Evolutionary conservation across 2,329 filamentous ascomycete species (phyloP).

Genomic region (Xylaria sp.): DNA sequence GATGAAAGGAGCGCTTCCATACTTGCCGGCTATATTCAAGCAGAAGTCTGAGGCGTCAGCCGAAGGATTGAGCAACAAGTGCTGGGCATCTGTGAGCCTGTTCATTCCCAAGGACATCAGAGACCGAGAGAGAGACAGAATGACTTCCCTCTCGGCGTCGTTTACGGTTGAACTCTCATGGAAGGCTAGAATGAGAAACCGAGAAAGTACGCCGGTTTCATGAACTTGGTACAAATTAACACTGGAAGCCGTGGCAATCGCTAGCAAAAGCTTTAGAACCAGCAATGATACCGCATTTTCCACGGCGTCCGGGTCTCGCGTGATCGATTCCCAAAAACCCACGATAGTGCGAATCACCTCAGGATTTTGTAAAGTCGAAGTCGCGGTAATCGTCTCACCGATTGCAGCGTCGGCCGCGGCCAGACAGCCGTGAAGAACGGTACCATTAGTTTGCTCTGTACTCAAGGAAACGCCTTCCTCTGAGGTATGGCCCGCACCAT

Average conservation of each 20-base stretch:
- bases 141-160: conserved; percentile 60
- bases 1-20: conserved; percentile 81
- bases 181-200: conserved; percentile 68
- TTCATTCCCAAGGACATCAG: conserved; percentile 79
- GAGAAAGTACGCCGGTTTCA: conserved; percentile 71
- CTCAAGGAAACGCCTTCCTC: conserved; percentile 31
- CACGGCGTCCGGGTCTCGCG: conserved; percentile 50
- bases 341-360: conserved; percentile 68
- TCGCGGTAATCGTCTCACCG: conserved; percentile 55
- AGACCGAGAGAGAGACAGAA: conserved; percentile 70
- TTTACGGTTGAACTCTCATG: conserved; percentile 55
- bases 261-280: conserved; percentile 67
- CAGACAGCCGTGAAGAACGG: conserved; percentile 36
- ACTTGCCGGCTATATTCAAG: conserved; percentile 73
- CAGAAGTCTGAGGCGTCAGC: conserved; percentile 69
- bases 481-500: conserved; percentile 16
- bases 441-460: conserved; percentile 29
- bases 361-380: conserved; percentile 61
- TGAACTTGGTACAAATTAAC: conserved; percentile 76
- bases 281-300: conserved; percentile 64
- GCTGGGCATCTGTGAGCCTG: conserved; percentile 80
- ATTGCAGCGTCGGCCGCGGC: conserved; percentile 46
- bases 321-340: conserved; percentile 68
- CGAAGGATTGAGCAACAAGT: conserved; percentile 64
- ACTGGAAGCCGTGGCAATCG: conserved; percentile 64